phyloP scores from a whole-genome alignment of 768 basidiomycete species.

The Boletus barrowsii region DNA sequence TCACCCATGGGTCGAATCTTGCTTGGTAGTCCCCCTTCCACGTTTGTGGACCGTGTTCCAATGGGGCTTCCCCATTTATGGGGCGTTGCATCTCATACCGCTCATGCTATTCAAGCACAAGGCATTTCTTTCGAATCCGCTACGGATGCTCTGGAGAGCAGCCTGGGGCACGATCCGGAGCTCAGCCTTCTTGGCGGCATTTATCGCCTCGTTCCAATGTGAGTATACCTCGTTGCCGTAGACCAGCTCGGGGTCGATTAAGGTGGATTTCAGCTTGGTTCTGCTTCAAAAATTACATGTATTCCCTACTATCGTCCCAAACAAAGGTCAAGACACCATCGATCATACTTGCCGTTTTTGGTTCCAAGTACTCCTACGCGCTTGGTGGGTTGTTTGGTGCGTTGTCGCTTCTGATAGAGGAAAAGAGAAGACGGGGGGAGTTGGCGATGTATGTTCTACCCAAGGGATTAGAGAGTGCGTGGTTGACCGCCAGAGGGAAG shows the following conservation, averaged over 20 bases:
- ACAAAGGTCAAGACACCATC: slow-evolving; percentile 37
- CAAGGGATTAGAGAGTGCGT: slow-evolving; percentile 86
- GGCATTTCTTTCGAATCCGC: slow-evolving; percentile 62
- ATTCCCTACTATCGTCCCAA: slow-evolving; percentile 46
- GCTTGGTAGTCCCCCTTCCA: slow-evolving; percentile 40
- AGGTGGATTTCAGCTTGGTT: slow-evolving; percentile 43
- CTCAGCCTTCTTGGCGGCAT: slow-evolving; percentile 82
- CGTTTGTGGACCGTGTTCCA: slow-evolving; percentile 79
- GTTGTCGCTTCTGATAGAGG: slow-evolving; percentile 81
- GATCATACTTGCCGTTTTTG: slow-evolving; percentile 51
- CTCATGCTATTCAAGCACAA: slow-evolving; percentile 77
- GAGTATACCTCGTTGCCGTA: slow-evolving; percentile 16
- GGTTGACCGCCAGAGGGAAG: slow-evolving; percentile 73
- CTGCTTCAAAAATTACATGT: slow-evolving; percentile 64
- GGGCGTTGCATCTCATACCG: slow-evolving; percentile 87
- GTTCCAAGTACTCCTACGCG: slow-evolving; percentile 72
- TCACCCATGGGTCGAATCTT: slow-evolving; percentile 68
- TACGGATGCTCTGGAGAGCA: slow-evolving; percentile 60
- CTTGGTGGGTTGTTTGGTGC: slow-evolving; percentile 71
- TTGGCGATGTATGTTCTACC: slow-evolving; percentile 91
- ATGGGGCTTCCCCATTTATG: slow-evolving; percentile 84
- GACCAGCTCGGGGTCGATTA: not conserved
- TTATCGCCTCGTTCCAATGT: slow-evolving; percentile 84
- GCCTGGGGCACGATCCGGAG: slow-evolving; percentile 74
- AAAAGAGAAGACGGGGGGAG: slow-evolving; percentile 82